Percentiles rank a stretch among this genome's conserved stretches.
Conservation (phyloP, 257 asterid species). For the Nicotiana otophora region DNA sequence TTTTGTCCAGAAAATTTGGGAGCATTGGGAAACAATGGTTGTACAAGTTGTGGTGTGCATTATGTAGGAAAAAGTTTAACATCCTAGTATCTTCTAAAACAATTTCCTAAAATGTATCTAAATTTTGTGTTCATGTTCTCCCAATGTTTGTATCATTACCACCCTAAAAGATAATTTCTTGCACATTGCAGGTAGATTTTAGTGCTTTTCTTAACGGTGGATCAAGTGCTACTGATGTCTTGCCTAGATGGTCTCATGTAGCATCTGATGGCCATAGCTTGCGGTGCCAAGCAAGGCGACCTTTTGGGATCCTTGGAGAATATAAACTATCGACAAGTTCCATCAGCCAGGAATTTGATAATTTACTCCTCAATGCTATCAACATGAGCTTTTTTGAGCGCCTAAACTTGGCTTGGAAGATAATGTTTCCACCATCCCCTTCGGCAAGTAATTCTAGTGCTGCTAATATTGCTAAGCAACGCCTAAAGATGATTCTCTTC, state of each 20-base stretch:
- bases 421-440: conserved; percentile 70
- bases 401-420: conserved; percentile 90
- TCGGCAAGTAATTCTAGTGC: conserved; percentile 51
- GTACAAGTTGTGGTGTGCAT: not conserved
- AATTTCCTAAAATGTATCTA: not conserved
- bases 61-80: not conserved
- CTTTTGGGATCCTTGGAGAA: conserved; percentile 49
- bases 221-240: conserved; percentile 29
- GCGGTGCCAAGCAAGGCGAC: conserved; percentile 59
- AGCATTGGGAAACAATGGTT: not conserved
- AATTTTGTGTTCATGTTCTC: not conserved
- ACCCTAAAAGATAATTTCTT: not conserved
- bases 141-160: not conserved
- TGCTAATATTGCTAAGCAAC: conserved; percentile 86
- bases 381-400: conserved; percentile 81
- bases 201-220: conserved; percentile 42
- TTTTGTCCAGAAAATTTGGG: not conserved
- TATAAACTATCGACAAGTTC: conserved; percentile 32
- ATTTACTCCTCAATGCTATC: conserved; percentile 60
- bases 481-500: conserved; percentile 88
- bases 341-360: conserved; percentile 63
- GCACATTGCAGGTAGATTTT: conserved; percentile 56
- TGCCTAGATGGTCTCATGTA: conserved; percentile 38
- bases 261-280: conserved; percentile 27
- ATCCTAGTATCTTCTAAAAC: not conserved